Base-by-base conservation (phyloP, 345 rosid species). In the Gynandropsis gynandra region DNA sequence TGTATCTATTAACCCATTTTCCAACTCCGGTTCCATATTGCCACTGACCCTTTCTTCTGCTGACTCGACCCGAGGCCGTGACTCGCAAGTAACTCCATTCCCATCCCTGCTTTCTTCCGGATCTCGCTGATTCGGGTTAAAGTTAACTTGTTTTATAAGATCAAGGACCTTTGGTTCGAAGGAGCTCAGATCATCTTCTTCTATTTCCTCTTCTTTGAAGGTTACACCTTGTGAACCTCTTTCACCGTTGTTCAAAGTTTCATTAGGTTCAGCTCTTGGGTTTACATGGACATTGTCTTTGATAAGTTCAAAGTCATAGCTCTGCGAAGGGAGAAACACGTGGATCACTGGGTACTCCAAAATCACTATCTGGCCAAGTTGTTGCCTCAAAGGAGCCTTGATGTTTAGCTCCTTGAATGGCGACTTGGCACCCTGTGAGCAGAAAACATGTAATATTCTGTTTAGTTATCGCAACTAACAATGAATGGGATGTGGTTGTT, bases 311-410 rank as follows among this genome's bases (percentile, higher is more conserved):
- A 87, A 84, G 62, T 77, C 76, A 45, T 10, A 72, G 39, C 51
- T 59, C 12, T 72, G 87, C 1, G 86, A 73, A 55, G 98, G 81
- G 44, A 87, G 98, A 62, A 77, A 77, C 17, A 92, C 86, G 69
- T 87, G 75, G 52, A 90, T 77, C 54, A 82, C 85, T 6, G 98
- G 98, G 71, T 84, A 80, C 71, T 90, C 98, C 50, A 87, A 48
- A 48, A 90, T 61, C 47, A 68, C 70, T 20, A 74, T 32, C 51
- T 74, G 54, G 39, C 78, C 75, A 59, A 90, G 73, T 56, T 80
- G 98, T 52, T 69, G 59, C 70, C 80, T 72, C 31, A 90, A 14
- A 19, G 95, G 65, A 50, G 85, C 67, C 60, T 62, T 74, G 43
- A 77, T 62, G 66, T 87, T 80, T 58, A 90, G 58, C 59, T 80